Evolutionary conservation across 1,284 basidiomycete genomes (phyloP).

Genomic region (Ceratobasidium papillatum): DNA sequence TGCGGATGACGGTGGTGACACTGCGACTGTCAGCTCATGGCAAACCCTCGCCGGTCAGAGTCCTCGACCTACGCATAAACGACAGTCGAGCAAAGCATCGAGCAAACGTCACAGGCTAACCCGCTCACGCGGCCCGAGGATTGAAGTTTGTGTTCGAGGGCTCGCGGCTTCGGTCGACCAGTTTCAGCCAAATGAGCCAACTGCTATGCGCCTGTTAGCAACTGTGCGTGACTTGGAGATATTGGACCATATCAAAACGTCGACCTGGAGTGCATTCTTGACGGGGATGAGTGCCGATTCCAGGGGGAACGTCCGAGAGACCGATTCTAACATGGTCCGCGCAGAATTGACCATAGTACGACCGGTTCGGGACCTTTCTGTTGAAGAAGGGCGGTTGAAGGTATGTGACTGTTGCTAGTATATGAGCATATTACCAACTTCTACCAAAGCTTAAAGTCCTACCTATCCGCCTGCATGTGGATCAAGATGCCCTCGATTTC

Average conservation of each 20-base stretch:
- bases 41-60: slow-evolving; percentile 66
- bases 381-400: slow-evolving; percentile 82
- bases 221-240: slow-evolving; percentile 83
- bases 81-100: slow-evolving; percentile 43
- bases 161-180: slow-evolving; percentile 73
- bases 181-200: slow-evolving; percentile 62
- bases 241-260: slow-evolving; percentile 96
- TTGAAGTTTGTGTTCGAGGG: slow-evolving; percentile 83
- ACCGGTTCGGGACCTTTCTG: slow-evolving; percentile 69
- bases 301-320: slow-evolving; percentile 85
- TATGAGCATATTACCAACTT: slow-evolving; percentile 7
- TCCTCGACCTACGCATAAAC: slow-evolving; percentile 46
- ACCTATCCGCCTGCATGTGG: slow-evolving; percentile 91
- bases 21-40: slow-evolving; percentile 82
- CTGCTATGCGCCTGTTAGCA: slow-evolving; percentile 65
- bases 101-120: slow-evolving; percentile 63
- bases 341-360: slow-evolving; percentile 79
- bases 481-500: slow-evolving; percentile 98
- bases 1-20: slow-evolving; percentile 71
- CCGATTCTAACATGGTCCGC: slow-evolving; percentile 91
- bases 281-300: slow-evolving; percentile 84
- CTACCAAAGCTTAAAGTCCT: slow-evolving; percentile 78
- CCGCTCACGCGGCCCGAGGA: slow-evolving; percentile 80
- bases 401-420: slow-evolving; percentile 55
- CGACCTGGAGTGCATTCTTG: slow-evolving; percentile 97